Conservation (phyloP, 2,329 filamentous ascomycete genomes). For the Fusarium sp. region DNA sequence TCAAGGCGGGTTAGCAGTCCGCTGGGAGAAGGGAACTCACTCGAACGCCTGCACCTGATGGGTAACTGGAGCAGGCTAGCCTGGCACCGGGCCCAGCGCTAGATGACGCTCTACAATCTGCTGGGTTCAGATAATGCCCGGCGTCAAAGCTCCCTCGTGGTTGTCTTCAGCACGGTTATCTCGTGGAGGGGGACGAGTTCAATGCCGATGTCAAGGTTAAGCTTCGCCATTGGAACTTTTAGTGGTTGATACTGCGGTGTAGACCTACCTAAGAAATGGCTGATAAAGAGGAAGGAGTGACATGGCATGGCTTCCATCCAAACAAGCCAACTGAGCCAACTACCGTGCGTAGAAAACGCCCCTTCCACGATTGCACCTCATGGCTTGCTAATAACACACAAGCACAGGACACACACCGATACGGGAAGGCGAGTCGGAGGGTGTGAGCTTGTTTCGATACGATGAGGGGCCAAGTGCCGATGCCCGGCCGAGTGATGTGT, state of each 20-base stretch:
- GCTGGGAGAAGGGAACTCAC: background rate
- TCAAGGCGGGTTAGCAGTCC: background rate
- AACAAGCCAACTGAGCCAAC: background rate
- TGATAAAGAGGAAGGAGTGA: background rate
- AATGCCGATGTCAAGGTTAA: background rate
- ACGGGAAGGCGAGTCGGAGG: background rate
- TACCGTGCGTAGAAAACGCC: background rate
- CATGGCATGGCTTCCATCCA: background rate
- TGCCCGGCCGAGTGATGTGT: background rate
- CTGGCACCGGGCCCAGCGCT: constrained; percentile 8
- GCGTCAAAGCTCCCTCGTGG: constrained; percentile 2
- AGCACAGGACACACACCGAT: background rate
- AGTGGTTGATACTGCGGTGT: background rate
- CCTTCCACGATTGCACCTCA: background rate
- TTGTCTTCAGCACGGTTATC: constrained; percentile 6
- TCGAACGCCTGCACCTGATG: background rate
- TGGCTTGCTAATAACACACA: background rate
- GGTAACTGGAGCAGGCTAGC: background rate
- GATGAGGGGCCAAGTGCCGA: background rate
- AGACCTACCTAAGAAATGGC: background rate
- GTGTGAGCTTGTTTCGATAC: background rate
- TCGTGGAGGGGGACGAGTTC: background rate
- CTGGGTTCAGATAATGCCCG: constrained; percentile 3
- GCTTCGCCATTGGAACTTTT: background rate
- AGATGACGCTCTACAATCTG: constrained; percentile 11